A percentile compares a stretch with the other conserved stretches of the same genome.
phyloP scores from a whole-genome alignment of 371 early-diverging fungal species.

The Massospora cicadina region DNA sequence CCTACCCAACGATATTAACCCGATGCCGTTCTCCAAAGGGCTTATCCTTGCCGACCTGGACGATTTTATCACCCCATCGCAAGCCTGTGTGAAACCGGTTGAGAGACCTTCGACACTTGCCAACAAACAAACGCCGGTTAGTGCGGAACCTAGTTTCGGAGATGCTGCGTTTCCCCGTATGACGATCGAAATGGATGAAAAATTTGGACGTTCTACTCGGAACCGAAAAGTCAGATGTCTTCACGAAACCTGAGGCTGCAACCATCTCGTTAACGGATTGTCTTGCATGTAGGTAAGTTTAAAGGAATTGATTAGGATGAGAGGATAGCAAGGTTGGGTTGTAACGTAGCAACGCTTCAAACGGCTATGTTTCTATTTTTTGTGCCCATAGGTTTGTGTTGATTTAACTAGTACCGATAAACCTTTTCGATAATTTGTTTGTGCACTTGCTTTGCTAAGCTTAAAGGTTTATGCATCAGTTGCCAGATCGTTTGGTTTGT shows the following conservation, averaged over 20 bases:
- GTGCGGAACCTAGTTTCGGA: too few relatives aligned
- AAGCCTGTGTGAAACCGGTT: conserved; percentile 89
- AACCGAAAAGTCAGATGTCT: conserved; percentile 76
- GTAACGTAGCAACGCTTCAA: too few relatives aligned
- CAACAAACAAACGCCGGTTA: conserved; percentile 18
- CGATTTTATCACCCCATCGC: conserved; percentile 87
- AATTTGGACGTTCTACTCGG: conserved; percentile 13
- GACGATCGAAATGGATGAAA: conserved; percentile 24
- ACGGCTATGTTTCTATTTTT: too few relatives aligned
- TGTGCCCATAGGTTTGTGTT: too few relatives aligned
- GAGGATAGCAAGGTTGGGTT: too few relatives aligned
- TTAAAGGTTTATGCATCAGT: too few relatives aligned
- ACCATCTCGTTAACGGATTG: conserved; percentile 85
- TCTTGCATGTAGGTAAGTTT: conserved; percentile 83
- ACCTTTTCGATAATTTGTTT: conserved; percentile 2
- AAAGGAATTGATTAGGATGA: too few relatives aligned
- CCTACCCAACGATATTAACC: too few relatives aligned
- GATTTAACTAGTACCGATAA: too few relatives aligned
- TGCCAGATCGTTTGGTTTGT: too few relatives aligned
- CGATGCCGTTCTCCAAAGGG: conserved; percentile 11
- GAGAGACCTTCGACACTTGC: conserved; percentile 41
- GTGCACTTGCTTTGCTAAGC: too few relatives aligned
- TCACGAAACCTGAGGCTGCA: conserved; percentile 66
- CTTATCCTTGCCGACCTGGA: conserved; percentile 70
- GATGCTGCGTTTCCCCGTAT: not conserved